phyloP scores from a whole-genome alignment of 768 basidiomycete species.

The Pisolithus albus region DNA sequence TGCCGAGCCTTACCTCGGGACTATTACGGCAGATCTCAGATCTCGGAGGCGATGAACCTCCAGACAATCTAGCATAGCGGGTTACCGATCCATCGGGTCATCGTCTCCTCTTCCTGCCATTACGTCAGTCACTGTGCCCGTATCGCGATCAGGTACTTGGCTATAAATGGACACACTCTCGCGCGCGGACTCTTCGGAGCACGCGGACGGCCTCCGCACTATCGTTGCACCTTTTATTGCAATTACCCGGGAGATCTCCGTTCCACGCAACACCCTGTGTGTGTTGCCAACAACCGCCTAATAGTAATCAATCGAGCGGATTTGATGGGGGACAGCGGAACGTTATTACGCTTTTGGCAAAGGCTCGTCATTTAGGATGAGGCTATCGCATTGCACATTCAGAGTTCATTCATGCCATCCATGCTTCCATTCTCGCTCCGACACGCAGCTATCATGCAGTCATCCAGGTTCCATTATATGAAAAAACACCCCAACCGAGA shows the following conservation, averaged over 20 bases:
- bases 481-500: neutral
- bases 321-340: neutral
- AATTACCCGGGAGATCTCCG: constrained; percentile 8
- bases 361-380: neutral
- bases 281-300: constrained; percentile 13
- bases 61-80: constrained; percentile 2
- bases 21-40: constrained; percentile 24
- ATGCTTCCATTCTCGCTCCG: constrained; percentile 23
- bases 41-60: constrained; percentile 3
- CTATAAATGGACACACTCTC: constrained; percentile 12
- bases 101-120: constrained; percentile 21
- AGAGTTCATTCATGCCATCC: neutral
- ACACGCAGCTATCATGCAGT: constrained; percentile 13
- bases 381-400: neutral
- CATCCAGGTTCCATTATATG: no score
- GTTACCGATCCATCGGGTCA: neutral
- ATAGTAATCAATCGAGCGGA: neutral
- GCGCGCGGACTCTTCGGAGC: constrained; percentile 8
- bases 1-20: constrained; percentile 24
- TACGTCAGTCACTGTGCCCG: constrained; percentile 24
- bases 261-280: constrained; percentile 7
- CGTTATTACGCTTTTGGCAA: constrained; percentile 1
- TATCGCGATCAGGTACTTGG: constrained; percentile 24
- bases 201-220: no score
- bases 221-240: neutral